Base-by-base conservation (phyloP, 1,139 yeast genomes). In the Suhomyces panamericanus region DNA sequence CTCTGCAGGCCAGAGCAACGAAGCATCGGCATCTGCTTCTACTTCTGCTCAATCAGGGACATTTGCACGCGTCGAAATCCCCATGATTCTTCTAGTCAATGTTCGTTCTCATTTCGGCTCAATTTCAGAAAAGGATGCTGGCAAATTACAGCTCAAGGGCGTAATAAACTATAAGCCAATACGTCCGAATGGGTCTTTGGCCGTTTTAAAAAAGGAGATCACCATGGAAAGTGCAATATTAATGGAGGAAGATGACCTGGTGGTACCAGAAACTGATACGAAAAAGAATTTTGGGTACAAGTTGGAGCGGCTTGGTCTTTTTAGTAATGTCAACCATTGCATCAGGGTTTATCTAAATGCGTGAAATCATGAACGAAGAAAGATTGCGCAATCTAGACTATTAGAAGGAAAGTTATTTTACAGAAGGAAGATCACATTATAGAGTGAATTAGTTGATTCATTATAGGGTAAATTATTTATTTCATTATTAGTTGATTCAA, bases 251-350 rank as follows among this genome's bases (percentile, higher is more conserved):
- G 55, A 52, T 32, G 51, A 48, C 10, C 53, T 4, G 15, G 7
- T 20, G 24, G 33, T 38, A 11, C n/a, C 22, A 10, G 42, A 33
- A 9, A 39, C 24, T 13, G 53, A 46, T 14, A 44, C 39, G 8
- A 52, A 54, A 43, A 44, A 39, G 27, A 40, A 15, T 27, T 24
- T 49, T 12, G 49, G 43, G 28, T 54, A 51, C 38, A 46, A 44
- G 24, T 13, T 54, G 30, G 44, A 43, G 13, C 36, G 37, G 24
- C 15, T 46, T 7, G 38, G 34, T 7, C 28, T 54, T 11, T 42
- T 51, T 32, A 54, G 50, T 16, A 53, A 49, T 28, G 13, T 51
- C 24, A 42, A 42, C 35, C 43, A 43, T 22, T 49, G 56, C 37
- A 43, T 52, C 14, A 35, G 47, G 44, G 42, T 54, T 3, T 53